phyloP scores from a whole-genome alignment of 306 rosid species.

The Vicia villosa region DNA sequence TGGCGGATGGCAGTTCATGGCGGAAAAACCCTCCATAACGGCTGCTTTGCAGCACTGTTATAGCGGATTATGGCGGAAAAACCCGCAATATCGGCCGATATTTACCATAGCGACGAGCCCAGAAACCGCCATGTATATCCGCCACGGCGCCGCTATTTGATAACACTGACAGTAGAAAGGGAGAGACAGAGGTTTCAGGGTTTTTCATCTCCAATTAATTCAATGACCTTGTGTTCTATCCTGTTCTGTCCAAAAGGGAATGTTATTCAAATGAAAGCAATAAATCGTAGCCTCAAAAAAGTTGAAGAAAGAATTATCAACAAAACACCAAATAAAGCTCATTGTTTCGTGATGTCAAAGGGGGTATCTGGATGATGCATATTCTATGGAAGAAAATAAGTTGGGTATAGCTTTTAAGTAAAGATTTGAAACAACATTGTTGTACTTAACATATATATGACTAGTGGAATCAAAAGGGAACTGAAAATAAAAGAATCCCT shows the following conservation, averaged over 20 bases:
- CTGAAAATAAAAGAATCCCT: background rate
- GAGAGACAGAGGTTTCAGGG: background rate
- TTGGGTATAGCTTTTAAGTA: background rate
- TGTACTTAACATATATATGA: background rate
- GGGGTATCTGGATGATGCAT: background rate
- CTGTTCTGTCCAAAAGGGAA: conserved; percentile 7
- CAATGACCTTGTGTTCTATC: background rate
- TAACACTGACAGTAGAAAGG: no score
- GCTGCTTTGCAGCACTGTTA: no score
- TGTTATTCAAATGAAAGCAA: conserved; percentile 1
- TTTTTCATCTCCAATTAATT: no score
- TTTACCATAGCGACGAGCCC: no score
- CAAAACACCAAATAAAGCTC: background rate
- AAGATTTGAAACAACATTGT: background rate
- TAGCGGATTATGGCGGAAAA: no score
- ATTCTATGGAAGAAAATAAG: background rate
- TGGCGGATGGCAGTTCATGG: no score
- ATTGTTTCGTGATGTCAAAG: conserved; percentile 1
- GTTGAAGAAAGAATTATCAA: conserved; percentile 16
- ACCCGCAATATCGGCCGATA: no score
- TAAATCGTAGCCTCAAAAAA: conserved; percentile 18
- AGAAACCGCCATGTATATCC: no score
- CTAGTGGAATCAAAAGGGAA: conserved; percentile 2
- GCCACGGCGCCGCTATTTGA: no score
- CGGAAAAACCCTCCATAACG: no score